Base-by-base conservation (phyloP, 345 rosid genomes). In the Linum usitatissimum region DNA sequence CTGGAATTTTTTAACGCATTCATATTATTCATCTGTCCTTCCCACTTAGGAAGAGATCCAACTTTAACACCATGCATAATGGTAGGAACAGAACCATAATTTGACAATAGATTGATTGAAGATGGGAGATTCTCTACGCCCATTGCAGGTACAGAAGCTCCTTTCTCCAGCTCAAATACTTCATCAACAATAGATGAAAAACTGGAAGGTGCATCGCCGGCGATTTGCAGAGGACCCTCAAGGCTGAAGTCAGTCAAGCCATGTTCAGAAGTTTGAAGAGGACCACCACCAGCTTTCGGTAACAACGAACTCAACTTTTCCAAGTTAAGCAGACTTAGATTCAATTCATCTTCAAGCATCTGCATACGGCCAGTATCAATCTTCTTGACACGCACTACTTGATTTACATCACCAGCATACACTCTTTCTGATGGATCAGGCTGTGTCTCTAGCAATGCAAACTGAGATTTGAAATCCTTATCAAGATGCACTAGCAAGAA, bases 161-260 rank as follows among this genome's bases (percentile, higher is more conserved):
- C 91, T 70, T 82, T 90, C 71, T 88, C 91, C 64, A 82, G 82
- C 79, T 88, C 90, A 81, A 94, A 94, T 62, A 94, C 87, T 72
- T 88, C 96, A 82, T 90, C 99, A 49, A 94, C 93, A 57, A 86
- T 71, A 61, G 86, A 86, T 56, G 97, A 79, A 73, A 90, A 94
- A 78, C 85, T 81, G 55, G 88, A 78, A 9, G 80, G 66, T 17
- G 83, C 75, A 67, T 69, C 69, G 60, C 90, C 84, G 65, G 75
- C 67, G 66, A 73, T 65, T 65, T 80, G 87, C 68, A 75, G 54
- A 63, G 83, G 75, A 73, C 83, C 73, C 21, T 83, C 91, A 4
- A 80, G 73, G 77, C 72, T 63, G 39, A 84, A 64, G 62, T 77
- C 86, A 75, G 89, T 76, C 73, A 74, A 71, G 65, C 72, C 80